Percentiles rank a stretch among this genome's conserved stretches.
Evolutionary conservation across 371 early-diverging fungal genomes (phyloP).

Genomic region (Fennellomyces sp.): DNA sequence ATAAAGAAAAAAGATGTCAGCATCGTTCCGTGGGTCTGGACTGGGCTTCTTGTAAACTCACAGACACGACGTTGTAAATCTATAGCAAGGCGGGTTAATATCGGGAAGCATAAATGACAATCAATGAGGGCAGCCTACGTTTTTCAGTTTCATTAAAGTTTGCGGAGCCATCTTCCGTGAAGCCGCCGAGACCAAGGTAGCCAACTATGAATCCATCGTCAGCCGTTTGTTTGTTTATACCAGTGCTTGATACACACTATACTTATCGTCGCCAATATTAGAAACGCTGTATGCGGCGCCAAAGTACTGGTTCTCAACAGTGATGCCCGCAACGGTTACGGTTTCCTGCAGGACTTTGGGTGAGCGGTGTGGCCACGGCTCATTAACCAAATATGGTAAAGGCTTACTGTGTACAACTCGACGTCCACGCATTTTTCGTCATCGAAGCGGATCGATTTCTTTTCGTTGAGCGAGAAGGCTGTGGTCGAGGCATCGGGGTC

Average conservation of each 20-base stretch:
- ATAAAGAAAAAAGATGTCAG: background rate
- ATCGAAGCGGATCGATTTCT: slow-evolving; percentile 39
- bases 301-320: slow-evolving; percentile 37
- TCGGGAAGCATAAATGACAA: background rate
- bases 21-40: background rate
- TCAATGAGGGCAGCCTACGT: slow-evolving; percentile 13
- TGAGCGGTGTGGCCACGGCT: background rate
- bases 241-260: slow-evolving; percentile 31
- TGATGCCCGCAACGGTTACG: slow-evolving; percentile 40
- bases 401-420: slow-evolving; percentile 38
- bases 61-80: slow-evolving; percentile 10
- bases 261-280: slow-evolving; percentile 37
- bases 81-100: background rate
- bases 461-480: slow-evolving; percentile 37
- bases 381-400: background rate
- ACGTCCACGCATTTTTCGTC: slow-evolving; percentile 45
- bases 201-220: slow-evolving; percentile 21
- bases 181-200: slow-evolving; percentile 45
- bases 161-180: slow-evolving; percentile 35
- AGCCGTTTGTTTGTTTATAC: background rate
- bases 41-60: slow-evolving; percentile 4
- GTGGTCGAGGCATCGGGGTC: slow-evolving; percentile 35
- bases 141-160: slow-evolving; percentile 31
- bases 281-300: slow-evolving; percentile 47
- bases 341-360: slow-evolving; percentile 28